Base-by-base conservation (phyloP, 176 grass and related monocot genomes). In the Cymbopogon citratus region DNA sequence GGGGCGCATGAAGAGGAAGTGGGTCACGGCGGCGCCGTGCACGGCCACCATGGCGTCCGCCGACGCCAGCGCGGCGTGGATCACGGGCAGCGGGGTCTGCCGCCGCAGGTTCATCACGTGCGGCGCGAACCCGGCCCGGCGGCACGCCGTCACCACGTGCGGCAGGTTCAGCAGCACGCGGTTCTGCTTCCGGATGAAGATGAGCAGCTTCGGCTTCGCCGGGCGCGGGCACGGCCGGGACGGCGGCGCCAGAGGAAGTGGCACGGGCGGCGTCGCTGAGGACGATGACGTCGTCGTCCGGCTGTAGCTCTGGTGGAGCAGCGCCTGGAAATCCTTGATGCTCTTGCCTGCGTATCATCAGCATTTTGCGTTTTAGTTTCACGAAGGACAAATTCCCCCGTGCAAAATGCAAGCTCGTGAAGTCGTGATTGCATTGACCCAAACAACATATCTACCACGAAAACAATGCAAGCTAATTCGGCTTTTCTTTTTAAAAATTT, bases 1-100 rank as follows among this genome's bases (percentile, higher is more conserved):
- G 0, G 95, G 92, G 5, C 84, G 88, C 92, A 98, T 91, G 87
- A 98, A 95, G 43, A 98, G 86, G 79, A 98, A 94, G 83, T 98
- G 92, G 4, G 95, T 98, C 38, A 98, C 89, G 15, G 92, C 95
- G 0, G 95, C 95, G 26, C 95, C 95, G 43, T 98, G 95, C 64
- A 98, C 92, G 69, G 92, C 95, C 49, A 98, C 74, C 95, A 98
- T 91, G 48, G 82, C 92, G 83, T 95, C 90, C 2, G 90, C 86
- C 2, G 90, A 87, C 19, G 80, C 75, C 36, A 98, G 92, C 15
- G 90, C 88, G 3, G 87, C 84, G 72, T 92, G 84, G 81, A 98
- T 93, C 15, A 12, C 81, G 0, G 84, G 78, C 0, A 98, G 68
- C 0, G 90, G 88, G 0, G 90, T 94, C 75, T 81, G 78, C 1